These are phyloP conservation scores for Allomyces macrogynus DNA, from an alignment of 192 early-diverging fungal genomes.

Conservation along the genomic window DNA sequence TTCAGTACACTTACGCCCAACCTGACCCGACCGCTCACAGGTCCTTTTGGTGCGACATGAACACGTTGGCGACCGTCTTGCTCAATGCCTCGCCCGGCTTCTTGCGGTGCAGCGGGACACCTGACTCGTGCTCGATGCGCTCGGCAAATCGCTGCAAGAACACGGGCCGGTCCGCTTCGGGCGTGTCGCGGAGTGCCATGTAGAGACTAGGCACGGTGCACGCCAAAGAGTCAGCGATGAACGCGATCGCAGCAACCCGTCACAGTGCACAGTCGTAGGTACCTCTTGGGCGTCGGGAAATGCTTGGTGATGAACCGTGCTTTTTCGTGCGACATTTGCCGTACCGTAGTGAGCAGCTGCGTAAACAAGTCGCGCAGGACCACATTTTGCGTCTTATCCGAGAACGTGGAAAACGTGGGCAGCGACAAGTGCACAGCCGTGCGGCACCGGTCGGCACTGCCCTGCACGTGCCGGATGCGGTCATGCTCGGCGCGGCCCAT, in stretches of 20 bases:
- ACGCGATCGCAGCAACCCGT: background rate
- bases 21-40: too few relatives aligned
- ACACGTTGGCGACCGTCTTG: conserved; percentile 33
- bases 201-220: conserved; percentile 12
- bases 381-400: conserved; percentile 52
- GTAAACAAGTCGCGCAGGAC: conserved; percentile 56
- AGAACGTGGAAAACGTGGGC: conserved; percentile 39
- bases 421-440: conserved; percentile 33
- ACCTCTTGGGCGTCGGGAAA: conserved; percentile 45
- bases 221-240: background rate
- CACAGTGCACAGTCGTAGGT: conserved; percentile 3
- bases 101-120: conserved; percentile 13
- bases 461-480: conserved; percentile 21
- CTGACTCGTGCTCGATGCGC: conserved; percentile 22
- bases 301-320: conserved; percentile 43
- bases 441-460: conserved; percentile 10
- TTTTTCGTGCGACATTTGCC: conserved; percentile 69
- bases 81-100: conserved; percentile 29
- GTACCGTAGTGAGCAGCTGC: conserved; percentile 64
- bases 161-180: conserved; percentile 8
- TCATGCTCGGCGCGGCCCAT: conserved; percentile 12
- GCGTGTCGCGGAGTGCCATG: conserved; percentile 18
- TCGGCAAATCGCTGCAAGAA: conserved; percentile 15
- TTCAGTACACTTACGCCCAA: too few relatives aligned
- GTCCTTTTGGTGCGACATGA: too few relatives aligned